These are phyloP conservation scores for Gaultheria prostrata DNA, from an alignment of 148 eudicot species.

Conservation along the genomic window DNA sequence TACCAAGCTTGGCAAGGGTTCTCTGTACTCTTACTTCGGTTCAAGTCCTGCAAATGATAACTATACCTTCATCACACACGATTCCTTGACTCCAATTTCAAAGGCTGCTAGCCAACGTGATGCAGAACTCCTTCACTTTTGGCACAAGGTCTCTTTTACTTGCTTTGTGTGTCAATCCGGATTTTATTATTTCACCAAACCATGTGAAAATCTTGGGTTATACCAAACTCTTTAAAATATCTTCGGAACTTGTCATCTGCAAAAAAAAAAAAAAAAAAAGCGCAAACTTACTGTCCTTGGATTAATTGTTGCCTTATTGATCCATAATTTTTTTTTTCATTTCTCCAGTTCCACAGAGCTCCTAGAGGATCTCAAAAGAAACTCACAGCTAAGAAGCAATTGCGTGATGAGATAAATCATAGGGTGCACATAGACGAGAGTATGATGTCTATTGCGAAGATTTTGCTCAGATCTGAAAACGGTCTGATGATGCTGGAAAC, in stretches of 20 bases:
- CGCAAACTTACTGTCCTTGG: neutral
- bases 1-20: neutral
- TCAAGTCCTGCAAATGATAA: constrained; percentile 10
- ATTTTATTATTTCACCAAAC: neutral
- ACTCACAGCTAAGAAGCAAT: constrained; percentile 62
- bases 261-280: neutral
- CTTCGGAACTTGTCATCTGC: neutral
- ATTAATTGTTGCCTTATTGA: neutral
- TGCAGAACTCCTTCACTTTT: constrained; percentile 7
- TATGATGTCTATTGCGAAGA: constrained; percentile 62
- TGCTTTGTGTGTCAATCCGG: neutral
- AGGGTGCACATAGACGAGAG: constrained; percentile 74
- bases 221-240: neutral
- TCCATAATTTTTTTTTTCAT: neutral
- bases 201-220: neutral
- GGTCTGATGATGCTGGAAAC: neutral
- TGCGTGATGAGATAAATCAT: constrained; percentile 76
- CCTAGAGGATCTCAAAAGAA: constrained; percentile 80
- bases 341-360: constrained; percentile 67
- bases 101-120: constrained; percentile 9
- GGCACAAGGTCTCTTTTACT: constrained; percentile 16
- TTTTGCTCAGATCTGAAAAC: constrained; percentile 47
- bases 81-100: neutral
- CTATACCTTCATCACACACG: neutral
- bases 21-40: neutral